A percentile compares a stretch with the other conserved stretches of the same genome.
Evolutionary conservation across 805 yeast species (phyloP).

Genomic region (Starmerella etchellsii): DNA sequence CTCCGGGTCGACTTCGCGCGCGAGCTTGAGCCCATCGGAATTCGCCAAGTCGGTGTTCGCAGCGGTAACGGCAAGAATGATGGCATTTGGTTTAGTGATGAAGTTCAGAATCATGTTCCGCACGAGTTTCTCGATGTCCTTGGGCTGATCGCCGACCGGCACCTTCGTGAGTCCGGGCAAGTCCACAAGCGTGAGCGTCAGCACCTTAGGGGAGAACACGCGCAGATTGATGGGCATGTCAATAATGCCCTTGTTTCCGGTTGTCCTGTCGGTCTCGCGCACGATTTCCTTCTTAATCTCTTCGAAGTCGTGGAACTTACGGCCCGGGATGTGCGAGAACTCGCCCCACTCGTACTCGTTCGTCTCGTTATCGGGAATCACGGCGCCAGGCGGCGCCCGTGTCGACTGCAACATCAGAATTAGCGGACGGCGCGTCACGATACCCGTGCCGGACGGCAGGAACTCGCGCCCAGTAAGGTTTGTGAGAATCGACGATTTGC

Average conservation of each 20-base stretch:
- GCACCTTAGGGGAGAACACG: constrained; percentile 86
- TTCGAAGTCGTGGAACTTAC: constrained; percentile 74
- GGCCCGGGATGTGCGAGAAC: constrained; percentile 81
- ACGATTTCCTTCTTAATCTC: constrained; percentile 85
- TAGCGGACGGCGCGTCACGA: constrained; percentile 81
- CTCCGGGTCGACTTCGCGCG: constrained; percentile 96
- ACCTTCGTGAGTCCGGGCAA: constrained; percentile 96
- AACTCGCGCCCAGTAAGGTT: constrained; percentile 86
- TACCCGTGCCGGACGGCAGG: constrained; percentile 81
- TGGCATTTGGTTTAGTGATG: constrained; percentile 91
- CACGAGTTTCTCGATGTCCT: constrained; percentile 88
- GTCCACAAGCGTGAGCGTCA: constrained; percentile 89
- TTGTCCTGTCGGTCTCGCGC: constrained; percentile 74
- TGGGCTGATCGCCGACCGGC: constrained; percentile 98
- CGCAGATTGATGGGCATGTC: constrained; percentile 86
- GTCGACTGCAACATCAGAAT: constrained; percentile 65
- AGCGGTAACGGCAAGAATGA: constrained; percentile 86
- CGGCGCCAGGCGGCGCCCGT: constrained; percentile 18
- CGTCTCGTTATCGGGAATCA: constrained; percentile 28
- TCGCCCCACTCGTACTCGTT: constrained; percentile 82
- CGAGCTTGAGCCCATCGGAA: constrained; percentile 88
- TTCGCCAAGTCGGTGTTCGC: constrained; percentile 96
- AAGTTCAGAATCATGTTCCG: constrained; percentile 85
- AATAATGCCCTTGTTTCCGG: constrained; percentile 74
- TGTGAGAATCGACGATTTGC: constrained; percentile 79